Base-by-base conservation (phyloP, 148 eudicot species). In the Nyssa sinensis region DNA sequence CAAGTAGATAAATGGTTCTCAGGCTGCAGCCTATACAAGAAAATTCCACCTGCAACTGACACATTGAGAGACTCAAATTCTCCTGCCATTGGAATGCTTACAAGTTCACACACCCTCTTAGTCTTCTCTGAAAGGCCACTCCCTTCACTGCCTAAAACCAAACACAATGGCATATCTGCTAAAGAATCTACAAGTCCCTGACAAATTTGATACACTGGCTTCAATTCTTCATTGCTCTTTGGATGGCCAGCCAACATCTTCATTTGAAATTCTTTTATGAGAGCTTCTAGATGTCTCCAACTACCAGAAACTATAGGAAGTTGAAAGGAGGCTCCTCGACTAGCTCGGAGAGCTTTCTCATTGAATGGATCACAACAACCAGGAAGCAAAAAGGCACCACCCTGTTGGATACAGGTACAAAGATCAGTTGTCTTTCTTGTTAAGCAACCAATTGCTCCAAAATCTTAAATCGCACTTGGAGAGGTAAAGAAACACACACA, bases 331-430 rank as follows among this genome's bases (percentile, higher is more conserved):
- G 96, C 93, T 68, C 98, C 98, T 76, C 98, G 83, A 84, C 96
- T 90, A 6, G 97, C 96, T 71, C 98, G 84, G 51, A 94, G 84
- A 55, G 94, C 91, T 82, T 94, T 94, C 27, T 92, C 97, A 17
- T 92, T 94, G 85, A 90, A 94, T 39, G 97, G 98, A 73, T 94
- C 98, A 66, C 98, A 94, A 67, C 98, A 94, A 44, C 94, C 98
- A 47, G 92, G 92, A 65, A 94, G 97, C 73, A 94, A 81, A 73
- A 92, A 88, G 49, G 88, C 87, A 51, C 59, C 59, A 55, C 59
- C 59, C 59, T 55, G 59, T 55, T n/a, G 25, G 59, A 55, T 55
- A 19, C 21, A 13, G 24, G 59, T 5, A 55, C 59, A 55, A 55
- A 55, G 17, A 55, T 19, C 59, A n/a, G 44, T 37, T 37, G 4